phyloP scores from a whole-genome alignment of 768 basidiomycete genomes.

The Termitomyces sp. region DNA sequence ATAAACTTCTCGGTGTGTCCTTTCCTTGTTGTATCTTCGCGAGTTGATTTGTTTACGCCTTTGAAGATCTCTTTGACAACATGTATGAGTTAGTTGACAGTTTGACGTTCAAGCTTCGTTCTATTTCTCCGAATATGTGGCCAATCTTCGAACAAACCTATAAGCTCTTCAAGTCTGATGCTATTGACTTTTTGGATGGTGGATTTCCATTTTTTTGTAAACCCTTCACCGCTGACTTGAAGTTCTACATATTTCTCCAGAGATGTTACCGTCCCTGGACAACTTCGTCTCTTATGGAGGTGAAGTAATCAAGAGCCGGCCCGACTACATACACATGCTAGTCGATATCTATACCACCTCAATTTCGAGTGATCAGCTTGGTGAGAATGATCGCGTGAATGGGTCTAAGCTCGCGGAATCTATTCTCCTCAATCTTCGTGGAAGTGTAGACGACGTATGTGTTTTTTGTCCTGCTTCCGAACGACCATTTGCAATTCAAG shows the following conservation, averaged over 20 bases:
- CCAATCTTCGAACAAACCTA: slow-evolving; percentile 81
- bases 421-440: slow-evolving; percentile 73
- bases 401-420: slow-evolving; percentile 85
- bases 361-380: slow-evolving; percentile 64
- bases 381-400: slow-evolving; percentile 79
- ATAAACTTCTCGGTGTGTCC: slow-evolving; percentile 65
- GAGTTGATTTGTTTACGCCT: not conserved
- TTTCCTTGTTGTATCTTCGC: not conserved
- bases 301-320: slow-evolving; percentile 64
- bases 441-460: slow-evolving; percentile 73
- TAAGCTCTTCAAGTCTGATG: slow-evolving; percentile 75
- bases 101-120: slow-evolving; percentile 74
- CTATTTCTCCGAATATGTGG: slow-evolving; percentile 83
- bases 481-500: slow-evolving; percentile 2
- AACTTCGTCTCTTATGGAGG: slow-evolving; percentile 85
- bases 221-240: not conserved
- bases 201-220: slow-evolving; percentile 15
- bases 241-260: slow-evolving; percentile 26
- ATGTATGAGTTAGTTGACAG: slow-evolving; percentile 83
- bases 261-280: slow-evolving; percentile 85
- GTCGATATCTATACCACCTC: slow-evolving; percentile 80
- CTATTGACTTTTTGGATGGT: slow-evolving; percentile 87
- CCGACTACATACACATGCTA: slow-evolving; percentile 75
- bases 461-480: not conserved
- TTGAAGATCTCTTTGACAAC: slow-evolving; percentile 77